Conservation (phyloP, 192 early-diverging fungal genomes). For the Backusella psychrophila region DNA sequence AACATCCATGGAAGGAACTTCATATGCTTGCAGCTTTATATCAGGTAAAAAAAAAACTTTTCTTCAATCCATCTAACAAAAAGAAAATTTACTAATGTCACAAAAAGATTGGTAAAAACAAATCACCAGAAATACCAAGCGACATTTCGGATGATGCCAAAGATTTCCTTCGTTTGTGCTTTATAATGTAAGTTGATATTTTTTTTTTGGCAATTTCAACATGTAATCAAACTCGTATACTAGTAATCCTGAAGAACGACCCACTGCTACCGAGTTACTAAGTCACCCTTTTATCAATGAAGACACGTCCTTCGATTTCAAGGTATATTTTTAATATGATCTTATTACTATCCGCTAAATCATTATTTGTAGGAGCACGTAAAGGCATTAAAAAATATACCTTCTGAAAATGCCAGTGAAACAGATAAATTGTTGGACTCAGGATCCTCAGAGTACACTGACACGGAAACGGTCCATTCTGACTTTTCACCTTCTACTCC, state of each 20-base stretch:
- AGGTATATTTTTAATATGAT: conserved; percentile 9
- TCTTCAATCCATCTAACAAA: neutral
- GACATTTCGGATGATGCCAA: neutral
- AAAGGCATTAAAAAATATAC: neutral
- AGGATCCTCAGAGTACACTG: neutral
- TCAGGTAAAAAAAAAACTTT: conserved; percentile 33
- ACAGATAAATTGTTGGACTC: neutral
- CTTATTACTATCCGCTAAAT: too few relatives aligned
- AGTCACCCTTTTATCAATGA: conserved; percentile 64
- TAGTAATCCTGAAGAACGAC: conserved; percentile 70
- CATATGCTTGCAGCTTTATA: conserved; percentile 44
- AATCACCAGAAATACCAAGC: neutral
- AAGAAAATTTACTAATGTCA: neutral
- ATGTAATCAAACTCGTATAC: neutral
- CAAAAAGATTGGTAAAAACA: neutral
- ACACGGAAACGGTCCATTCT: neutral
- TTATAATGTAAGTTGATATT: neutral
- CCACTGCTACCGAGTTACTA: conserved; percentile 68
- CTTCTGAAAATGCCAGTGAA: neutral
- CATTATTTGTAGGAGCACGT: neutral
- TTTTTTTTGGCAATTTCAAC: neutral
- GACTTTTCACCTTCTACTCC: neutral
- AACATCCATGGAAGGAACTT: conserved; percentile 62
- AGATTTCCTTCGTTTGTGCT: neutral
- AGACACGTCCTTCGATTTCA: conserved; percentile 43